Evolutionary conservation across 192 early-diverging fungal species (phyloP), one percentile per base, ranked within the genome.

Genomic region (Coemansia sp.): DNA sequence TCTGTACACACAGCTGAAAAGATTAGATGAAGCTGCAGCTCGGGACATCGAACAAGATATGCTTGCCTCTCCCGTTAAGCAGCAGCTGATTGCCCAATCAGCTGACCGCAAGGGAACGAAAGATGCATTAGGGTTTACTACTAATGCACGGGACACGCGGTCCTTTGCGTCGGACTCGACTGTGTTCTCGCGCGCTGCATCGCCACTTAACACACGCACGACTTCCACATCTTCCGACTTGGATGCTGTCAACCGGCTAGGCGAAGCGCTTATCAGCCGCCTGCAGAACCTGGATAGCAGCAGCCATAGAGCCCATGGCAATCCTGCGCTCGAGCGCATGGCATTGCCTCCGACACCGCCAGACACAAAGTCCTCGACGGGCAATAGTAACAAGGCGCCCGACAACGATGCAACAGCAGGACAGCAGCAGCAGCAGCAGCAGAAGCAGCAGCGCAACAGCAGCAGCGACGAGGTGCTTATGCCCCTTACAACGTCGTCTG

Each of bases 81-180:
- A 46, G 3, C 63, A 55, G 16, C 52, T 36, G 21, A 36, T 59
- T 16, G 35, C 1, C 4, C 57, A 59, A 59, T 59, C 57, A 20
- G 66, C 36, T 39, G 48, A 60, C 12, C 23, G 14, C 10, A 26
- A 9, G 23, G 23, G 20, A 53, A 12, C 51, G 12, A 53, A 53
- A 21, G 51, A 53, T 14, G 23, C 24, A 26, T 26, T 53, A 26
- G 51, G 51, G 12, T 53, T 53, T 53, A 34, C 15, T 53, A 33
- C 34, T 38, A 18, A 20, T 30, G 69, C 73, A 33, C 39, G 71
- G 18, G 79, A 82, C 65, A 71, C 75, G 51, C 59, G 71, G 33
- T 82, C 79, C 0, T 82, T 61, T 77, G 79, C 79, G 30, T 82
- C 79, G 16, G 79, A 82, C 38, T 82, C 79, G 23, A 82, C 79